Evolutionary conservation across 805 yeast genomes (phyloP).

Genomic region (Maudiozyma saulgeensis): DNA sequence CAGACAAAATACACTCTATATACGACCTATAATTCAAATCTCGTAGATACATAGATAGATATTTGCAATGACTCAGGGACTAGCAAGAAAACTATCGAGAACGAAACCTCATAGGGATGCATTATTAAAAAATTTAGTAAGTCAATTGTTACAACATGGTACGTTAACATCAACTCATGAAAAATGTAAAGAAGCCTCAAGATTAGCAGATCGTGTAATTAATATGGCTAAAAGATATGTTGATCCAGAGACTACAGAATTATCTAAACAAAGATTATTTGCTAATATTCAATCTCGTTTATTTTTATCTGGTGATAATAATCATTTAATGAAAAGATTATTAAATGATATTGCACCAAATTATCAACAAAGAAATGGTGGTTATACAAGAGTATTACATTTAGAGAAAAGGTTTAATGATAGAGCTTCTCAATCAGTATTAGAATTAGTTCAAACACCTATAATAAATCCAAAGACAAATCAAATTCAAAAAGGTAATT

Average conservation of each 20-base stretch:
- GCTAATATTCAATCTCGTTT: constrained; percentile 32
- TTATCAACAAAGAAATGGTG: constrained; percentile 56
- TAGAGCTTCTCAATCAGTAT: constrained; percentile 77
- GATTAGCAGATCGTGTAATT: constrained; percentile 53
- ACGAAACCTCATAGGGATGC: constrained; percentile 45
- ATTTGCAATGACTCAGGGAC: constrained; percentile 22
- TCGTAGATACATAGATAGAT: too few relatives aligned
- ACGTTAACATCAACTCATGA: constrained; percentile 64
- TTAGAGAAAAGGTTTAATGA: constrained; percentile 85
- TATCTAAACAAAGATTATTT: constrained; percentile 2
- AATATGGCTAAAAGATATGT: constrained; percentile 41
- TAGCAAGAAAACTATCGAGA: constrained; percentile 29
- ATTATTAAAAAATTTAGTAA: constrained; percentile 53
- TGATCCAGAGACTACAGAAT: constrained; percentile 11
- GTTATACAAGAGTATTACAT: constrained; percentile 76
- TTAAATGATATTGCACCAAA: constrained; percentile 55
- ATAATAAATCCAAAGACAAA: constrained; percentile 14
- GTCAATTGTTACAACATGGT: constrained; percentile 61
- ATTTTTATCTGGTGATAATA: constrained; percentile 39
- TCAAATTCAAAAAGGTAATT: constrained; percentile 20
- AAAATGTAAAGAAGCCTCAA: constrained; percentile 62
- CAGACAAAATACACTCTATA: too few relatives aligned
- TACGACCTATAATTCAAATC: too few relatives aligned
- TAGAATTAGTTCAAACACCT: constrained; percentile 74
- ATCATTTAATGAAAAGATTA: constrained; percentile 51